phyloP scores from a whole-genome alignment of 139 green algal genomes.

The Yamagishiella unicocca region DNA sequence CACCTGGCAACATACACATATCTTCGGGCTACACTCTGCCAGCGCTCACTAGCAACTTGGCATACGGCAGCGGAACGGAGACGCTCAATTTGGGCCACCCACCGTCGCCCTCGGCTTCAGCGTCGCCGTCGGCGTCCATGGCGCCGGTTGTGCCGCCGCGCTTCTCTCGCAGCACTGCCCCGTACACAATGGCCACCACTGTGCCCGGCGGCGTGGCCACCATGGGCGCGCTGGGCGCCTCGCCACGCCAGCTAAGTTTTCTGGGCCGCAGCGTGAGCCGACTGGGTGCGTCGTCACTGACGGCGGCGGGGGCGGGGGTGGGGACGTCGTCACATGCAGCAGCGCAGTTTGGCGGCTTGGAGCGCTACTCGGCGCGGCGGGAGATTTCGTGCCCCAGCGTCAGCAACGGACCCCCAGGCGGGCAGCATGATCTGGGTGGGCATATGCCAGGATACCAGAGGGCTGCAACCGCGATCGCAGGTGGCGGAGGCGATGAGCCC shows the following conservation, averaged over 20 bases:
- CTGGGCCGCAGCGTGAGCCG: conserved; percentile 17
- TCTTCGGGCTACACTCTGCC: no score
- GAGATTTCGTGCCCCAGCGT: background rate
- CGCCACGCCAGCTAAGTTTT: conserved; percentile 35
- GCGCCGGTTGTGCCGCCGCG: background rate
- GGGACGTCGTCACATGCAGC: background rate
- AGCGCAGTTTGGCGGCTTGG: background rate
- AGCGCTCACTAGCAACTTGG: no score
- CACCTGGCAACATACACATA: no score
- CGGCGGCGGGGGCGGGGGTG: background rate
- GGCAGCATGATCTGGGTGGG: no score
- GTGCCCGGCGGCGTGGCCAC: background rate
- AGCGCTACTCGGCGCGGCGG: background rate
- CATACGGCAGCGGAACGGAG: no score
- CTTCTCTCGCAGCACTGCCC: background rate
- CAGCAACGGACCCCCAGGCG: no score
- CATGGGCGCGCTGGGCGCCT: conserved; percentile 16
- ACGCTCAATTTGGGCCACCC: background rate
- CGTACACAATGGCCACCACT: background rate
- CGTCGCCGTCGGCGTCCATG: background rate
- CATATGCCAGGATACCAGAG: background rate
- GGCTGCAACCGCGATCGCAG: background rate
- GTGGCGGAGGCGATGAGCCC: background rate
- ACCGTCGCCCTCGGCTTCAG: background rate
- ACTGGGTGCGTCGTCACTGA: background rate